Percentiles rank a stretch among this genome's conserved stretches.
Evolutionary conservation across 2,329 filamentous ascomycete species (phyloP).

Genomic region (Aureobasidium melanogenum): DNA sequence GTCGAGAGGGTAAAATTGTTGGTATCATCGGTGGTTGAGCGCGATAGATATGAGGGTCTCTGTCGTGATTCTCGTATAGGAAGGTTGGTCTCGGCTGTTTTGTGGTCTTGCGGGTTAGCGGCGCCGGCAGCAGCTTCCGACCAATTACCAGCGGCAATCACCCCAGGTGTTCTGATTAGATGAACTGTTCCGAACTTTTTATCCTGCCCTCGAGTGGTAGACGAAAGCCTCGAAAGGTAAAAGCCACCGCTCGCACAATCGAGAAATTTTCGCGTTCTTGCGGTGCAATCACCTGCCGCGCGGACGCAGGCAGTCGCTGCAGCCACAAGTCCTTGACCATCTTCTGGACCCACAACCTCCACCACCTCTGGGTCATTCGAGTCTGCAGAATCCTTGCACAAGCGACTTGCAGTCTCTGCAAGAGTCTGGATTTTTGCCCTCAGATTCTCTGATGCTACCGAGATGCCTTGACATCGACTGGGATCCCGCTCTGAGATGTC

Average conservation of each 20-base stretch:
- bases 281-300: conserved; percentile 82
- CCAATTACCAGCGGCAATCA: background rate
- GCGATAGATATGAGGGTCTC: background rate
- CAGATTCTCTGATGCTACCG: conserved; percentile 64
- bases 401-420: conserved; percentile 70
- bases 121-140: background rate
- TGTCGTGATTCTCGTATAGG: background rate
- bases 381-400: conserved; percentile 59
- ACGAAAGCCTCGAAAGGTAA: background rate
- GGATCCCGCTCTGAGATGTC: conserved; percentile 71
- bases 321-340: conserved; percentile 64
- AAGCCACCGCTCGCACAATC: conserved; percentile 52
- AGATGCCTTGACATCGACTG: conserved; percentile 56
- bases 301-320: conserved; percentile 84
- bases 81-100: background rate
- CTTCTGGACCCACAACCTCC: conserved; percentile 69
- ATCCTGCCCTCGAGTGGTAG: background rate
- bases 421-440: conserved; percentile 71
- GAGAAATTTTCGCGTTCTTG: conserved; percentile 74
- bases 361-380: conserved; percentile 69
- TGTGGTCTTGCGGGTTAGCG: conserved; percentile 2
- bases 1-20: conserved; percentile 2
- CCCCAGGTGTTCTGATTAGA: background rate
- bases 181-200: background rate
- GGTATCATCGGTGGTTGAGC: conserved; percentile 5